Evolutionary conservation across 441 rosid species (phyloP).

Genomic region (Mallotus japonicus): DNA sequence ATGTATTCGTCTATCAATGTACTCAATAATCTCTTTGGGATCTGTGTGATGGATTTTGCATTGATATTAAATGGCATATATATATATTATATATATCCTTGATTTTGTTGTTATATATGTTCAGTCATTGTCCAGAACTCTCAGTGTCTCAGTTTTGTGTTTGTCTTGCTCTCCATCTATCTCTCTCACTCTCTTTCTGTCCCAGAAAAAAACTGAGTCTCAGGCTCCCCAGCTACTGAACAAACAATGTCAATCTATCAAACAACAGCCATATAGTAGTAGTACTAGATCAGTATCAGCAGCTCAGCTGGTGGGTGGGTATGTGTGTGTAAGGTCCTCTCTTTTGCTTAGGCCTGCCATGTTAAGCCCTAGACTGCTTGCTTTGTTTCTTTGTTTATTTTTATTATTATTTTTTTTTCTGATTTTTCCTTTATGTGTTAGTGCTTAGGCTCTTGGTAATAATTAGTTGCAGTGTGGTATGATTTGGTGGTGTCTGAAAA

Average conservation of each 20-base stretch:
- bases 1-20: not conserved
- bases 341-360: constrained; percentile 28
- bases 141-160: constrained; percentile 28
- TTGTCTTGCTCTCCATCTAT: constrained; percentile 23
- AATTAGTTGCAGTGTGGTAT: constrained; percentile 48
- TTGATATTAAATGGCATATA: constrained; percentile 22
- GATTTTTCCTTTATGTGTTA: not conserved
- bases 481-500: constrained; percentile 62
- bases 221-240: constrained; percentile 36
- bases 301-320: constrained; percentile 2
- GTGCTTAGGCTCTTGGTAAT: constrained; percentile 33
- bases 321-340: not conserved
- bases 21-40: constrained; percentile 41
- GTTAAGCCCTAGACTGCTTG: constrained; percentile 11
- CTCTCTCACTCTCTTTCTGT: not conserved
- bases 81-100: constrained; percentile 36
- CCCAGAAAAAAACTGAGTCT: constrained; percentile 24
- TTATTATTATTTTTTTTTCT: not conserved
- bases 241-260: constrained; percentile 29
- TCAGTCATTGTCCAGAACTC: constrained; percentile 38
- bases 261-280: constrained; percentile 3
- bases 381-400: constrained; percentile 4
- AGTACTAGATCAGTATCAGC: constrained; percentile 8
- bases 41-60: constrained; percentile 46
- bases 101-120: constrained; percentile 40